Conservation (phyloP, 163 green algal species). For the Prototheca cutis region DNA sequence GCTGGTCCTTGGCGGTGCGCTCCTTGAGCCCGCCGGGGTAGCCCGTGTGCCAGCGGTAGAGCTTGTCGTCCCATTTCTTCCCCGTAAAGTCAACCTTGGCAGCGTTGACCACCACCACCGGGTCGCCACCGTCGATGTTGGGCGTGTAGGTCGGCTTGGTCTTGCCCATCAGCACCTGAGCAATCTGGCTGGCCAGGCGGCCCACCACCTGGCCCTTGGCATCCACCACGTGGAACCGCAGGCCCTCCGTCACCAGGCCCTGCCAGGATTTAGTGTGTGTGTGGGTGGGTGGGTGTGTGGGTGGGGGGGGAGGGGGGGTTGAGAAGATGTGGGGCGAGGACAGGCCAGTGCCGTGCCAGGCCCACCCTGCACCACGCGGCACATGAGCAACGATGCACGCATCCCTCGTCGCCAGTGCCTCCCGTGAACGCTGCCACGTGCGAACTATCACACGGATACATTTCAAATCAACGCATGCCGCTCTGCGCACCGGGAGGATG, state of each 20-base stretch:
- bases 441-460: too few species aligned
- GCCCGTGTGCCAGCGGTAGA: constrained; percentile 92
- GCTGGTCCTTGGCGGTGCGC: constrained; percentile 58
- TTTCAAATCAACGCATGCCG: too few species aligned
- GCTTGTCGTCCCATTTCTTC: constrained; percentile 86
- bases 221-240: constrained; percentile 58
- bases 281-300: neutral
- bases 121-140: constrained; percentile 71
- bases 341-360: too few species aligned
- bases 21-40: constrained; percentile 87
- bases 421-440: too few species aligned
- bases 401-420: too few species aligned
- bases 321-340: too few species aligned
- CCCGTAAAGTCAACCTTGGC: constrained; percentile 76
- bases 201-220: constrained; percentile 78
- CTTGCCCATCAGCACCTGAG: constrained; percentile 79
- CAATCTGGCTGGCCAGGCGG: constrained; percentile 73
- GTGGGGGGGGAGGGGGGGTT: neutral
- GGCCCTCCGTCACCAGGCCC: constrained; percentile 29
- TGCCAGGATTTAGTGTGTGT: too few species aligned
- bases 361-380: too few species aligned
- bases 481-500: too few species aligned
- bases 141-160: constrained; percentile 92
- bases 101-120: constrained; percentile 94
- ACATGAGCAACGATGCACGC: too few species aligned